Evolutionary conservation across 331 rosid genomes (phyloP), one percentile per base, ranked within the genome.

Genomic region (Stylosanthes scabra): DNA sequence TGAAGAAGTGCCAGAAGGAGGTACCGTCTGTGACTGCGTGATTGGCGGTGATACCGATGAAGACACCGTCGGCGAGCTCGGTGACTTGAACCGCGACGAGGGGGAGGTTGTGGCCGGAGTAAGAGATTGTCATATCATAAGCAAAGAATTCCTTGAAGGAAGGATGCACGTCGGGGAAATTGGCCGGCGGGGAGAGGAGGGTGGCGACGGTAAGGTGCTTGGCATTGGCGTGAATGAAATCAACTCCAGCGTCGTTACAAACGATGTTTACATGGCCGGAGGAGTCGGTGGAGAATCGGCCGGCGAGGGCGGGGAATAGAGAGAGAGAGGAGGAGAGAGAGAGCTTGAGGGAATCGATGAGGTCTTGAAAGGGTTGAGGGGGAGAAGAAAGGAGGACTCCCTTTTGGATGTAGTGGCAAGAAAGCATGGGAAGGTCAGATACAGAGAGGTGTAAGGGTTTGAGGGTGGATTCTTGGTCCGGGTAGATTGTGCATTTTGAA

Each of bases 401-500:
- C 67, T 93, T 93, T 41, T 93, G 98, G 68, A 93, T 93, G 75
- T 93, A 93, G 59, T 93, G 98, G 72, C 97, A 91, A 0, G 98
- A 91, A 39, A 93, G 90, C 98, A 93, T 91, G 2, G 98, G 98
- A 5, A 93, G 89, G 62, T 93, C 98, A 3, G 97, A 91, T 40
- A 93, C 97, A 0, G 96, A 91, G 71, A 91, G 97, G 70, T 83
- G 88, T 7, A 93, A 83, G 2, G 92, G 77, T 27, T 84, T 69
- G 6, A 78, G 8, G 0, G 78, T 12, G 66, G 98, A 91, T 47
- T 76, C 82, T 4, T 81, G 86, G 54, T 79, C 77, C 0, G 97
- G 98, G 37, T 61, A 80, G 65, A 93, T 31, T 1, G 75, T 78
- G 78, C 85, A 91, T 89, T 85, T 86, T n/a, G 97, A 89, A 34